These are phyloP conservation scores for Periglandula ipomoeae DNA, from an alignment of 2,329 filamentous ascomycete genomes.

Conservation along the genomic window DNA sequence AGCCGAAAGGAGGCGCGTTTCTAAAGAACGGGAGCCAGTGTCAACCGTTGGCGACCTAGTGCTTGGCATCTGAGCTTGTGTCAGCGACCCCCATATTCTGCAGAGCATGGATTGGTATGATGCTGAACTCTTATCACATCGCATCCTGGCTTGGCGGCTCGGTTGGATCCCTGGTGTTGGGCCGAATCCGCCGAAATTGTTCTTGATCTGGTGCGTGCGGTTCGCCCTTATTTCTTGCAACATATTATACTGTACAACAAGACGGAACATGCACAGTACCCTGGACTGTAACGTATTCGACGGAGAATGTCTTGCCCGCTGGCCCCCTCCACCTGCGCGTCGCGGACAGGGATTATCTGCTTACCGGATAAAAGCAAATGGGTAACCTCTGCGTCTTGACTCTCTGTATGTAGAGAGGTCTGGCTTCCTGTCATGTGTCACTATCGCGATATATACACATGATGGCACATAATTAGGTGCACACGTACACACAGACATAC, in stretches of 20 bases:
- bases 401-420: background rate
- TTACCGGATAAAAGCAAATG: background rate
- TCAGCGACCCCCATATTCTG: background rate
- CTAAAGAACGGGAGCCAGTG: background rate
- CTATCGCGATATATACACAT: too few species aligned
- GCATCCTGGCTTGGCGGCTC: background rate
- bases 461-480: too few species aligned
- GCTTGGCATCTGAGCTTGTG: constrained; percentile 5
- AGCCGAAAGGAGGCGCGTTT: background rate
- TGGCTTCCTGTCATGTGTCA: too few species aligned
- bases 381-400: background rate
- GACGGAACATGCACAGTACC: background rate
- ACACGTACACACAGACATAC: too few species aligned
- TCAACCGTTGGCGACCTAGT: background rate
- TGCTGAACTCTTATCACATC: background rate
- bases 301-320: background rate
- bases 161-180: background rate
- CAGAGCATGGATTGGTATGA: background rate
- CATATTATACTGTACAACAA: background rate
- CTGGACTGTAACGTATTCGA: background rate
- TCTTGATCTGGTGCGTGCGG: background rate
- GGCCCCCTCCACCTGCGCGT: background rate
- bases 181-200: background rate
- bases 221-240: background rate
- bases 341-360: background rate